Conservation (phyloP, 1,284 basidiomycete species). For the Lignosus rhinocerotis region DNA sequence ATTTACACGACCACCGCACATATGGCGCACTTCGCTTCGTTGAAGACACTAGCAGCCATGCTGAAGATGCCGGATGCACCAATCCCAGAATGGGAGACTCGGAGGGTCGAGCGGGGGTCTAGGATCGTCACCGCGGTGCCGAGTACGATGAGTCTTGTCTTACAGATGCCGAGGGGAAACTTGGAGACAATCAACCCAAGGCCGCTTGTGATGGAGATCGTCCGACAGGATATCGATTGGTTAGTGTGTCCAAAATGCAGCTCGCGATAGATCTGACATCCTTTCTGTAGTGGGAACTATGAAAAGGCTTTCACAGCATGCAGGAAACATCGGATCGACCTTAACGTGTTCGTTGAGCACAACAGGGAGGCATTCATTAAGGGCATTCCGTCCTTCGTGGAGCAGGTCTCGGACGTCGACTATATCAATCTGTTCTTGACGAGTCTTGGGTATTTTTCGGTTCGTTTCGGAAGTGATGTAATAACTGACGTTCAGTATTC, state of each 20-base stretch:
- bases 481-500: slow-evolving; percentile 3
- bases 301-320: slow-evolving; percentile 88
- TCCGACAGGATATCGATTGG: slow-evolving; percentile 73
- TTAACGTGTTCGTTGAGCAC: slow-evolving; percentile 87
- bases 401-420: slow-evolving; percentile 88
- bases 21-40: slow-evolving; percentile 75
- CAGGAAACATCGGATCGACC: slow-evolving; percentile 91
- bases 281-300: slow-evolving; percentile 58
- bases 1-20: slow-evolving; percentile 89
- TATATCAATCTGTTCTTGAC: slow-evolving; percentile 94
- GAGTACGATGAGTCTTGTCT: slow-evolving; percentile 84
- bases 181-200: slow-evolving; percentile 94
- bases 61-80: slow-evolving; percentile 28
- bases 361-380: slow-evolving; percentile 69
- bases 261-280: background rate
- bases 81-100: slow-evolving; percentile 61
- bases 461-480: background rate
- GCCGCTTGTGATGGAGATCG: slow-evolving; percentile 85
- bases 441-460: slow-evolving; percentile 66
- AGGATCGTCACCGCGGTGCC: slow-evolving; percentile 85
- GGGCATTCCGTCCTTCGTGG: slow-evolving; percentile 68
- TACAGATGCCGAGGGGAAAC: slow-evolving; percentile 99
- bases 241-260: slow-evolving; percentile 39
- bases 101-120: slow-evolving; percentile 85
- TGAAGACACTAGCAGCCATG: slow-evolving; percentile 38